Evolutionary conservation across 768 basidiomycete species (phyloP).

Genomic region (Postia placenta): DNA sequence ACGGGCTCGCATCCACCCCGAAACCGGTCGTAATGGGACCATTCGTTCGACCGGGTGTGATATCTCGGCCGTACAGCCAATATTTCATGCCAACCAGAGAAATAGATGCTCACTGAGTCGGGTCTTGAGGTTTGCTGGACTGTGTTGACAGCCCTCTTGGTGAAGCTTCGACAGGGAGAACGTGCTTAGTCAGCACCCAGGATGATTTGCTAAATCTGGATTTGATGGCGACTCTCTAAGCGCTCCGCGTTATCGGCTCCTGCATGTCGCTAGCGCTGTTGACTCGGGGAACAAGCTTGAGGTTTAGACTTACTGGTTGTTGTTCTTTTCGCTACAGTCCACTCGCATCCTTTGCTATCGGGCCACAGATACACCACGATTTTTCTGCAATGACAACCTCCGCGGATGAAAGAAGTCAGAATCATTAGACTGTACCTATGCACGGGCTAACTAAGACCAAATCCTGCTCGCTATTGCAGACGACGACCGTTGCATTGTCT

Average conservation of each 20-base stretch:
- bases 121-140: conserved; percentile 33
- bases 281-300: too few relatives aligned
- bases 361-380: too few relatives aligned
- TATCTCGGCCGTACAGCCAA: too few relatives aligned
- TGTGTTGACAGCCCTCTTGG: conserved; percentile 18
- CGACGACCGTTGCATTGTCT: conserved; percentile 61
- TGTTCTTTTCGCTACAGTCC: too few relatives aligned
- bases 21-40: conserved; percentile 9
- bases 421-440: not conserved
- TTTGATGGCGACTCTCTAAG: too few relatives aligned
- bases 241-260: too few relatives aligned
- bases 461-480: not conserved
- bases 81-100: too few relatives aligned
- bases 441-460: not conserved
- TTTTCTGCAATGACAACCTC: not conserved
- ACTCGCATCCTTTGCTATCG: too few relatives aligned
- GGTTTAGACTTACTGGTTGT: too few relatives aligned
- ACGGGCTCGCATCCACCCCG: conserved; percentile 24
- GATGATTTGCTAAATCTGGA: not conserved
- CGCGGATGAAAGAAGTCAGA: not conserved
- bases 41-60: conserved; percentile 11
- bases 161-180: conserved; percentile 18
- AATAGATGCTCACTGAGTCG: conserved; percentile 34
- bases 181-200: conserved; percentile 9
- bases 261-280: too few relatives aligned